phyloP scores from a whole-genome alignment of 2,329 filamentous ascomycete species.

The Hymenoscyphus fraxineus region DNA sequence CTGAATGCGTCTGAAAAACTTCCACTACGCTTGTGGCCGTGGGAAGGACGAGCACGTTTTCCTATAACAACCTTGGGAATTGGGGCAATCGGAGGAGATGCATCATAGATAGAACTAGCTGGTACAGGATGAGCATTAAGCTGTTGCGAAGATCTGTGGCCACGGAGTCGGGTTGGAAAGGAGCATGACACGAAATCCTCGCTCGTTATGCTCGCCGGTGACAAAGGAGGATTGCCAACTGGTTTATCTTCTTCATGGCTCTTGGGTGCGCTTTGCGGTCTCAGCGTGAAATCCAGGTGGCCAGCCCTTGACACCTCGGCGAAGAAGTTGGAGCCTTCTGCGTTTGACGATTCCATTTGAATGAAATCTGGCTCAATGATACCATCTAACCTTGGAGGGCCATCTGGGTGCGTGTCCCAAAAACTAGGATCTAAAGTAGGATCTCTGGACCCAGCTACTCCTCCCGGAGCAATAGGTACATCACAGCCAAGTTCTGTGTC shows the following conservation, averaged over 20 bases:
- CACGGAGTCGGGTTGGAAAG: conserved; percentile 51
- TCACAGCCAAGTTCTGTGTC: conserved; percentile 58
- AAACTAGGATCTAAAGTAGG: conserved; percentile 51
- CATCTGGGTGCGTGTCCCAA: conserved; percentile 44
- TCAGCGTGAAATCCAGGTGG: conserved; percentile 46
- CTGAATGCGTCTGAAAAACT: conserved; percentile 83
- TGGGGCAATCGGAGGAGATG: conserved; percentile 49
- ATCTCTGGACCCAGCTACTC: conserved; percentile 60
- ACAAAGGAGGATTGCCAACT: conserved; percentile 38
- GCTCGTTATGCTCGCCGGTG: conserved; percentile 56
- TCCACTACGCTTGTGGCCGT: conserved; percentile 75
- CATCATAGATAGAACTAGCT: conserved; percentile 46
- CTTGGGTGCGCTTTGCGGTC: conserved; percentile 26
- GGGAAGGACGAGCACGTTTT: conserved; percentile 55
- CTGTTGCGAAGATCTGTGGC: conserved; percentile 41
- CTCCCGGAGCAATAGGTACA: conserved; percentile 70
- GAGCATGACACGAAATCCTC: conserved; percentile 62
- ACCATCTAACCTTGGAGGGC: conserved; percentile 44
- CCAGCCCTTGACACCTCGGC: conserved; percentile 46
- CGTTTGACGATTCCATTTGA: conserved; percentile 24
- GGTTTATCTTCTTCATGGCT: conserved; percentile 7
- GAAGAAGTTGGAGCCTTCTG: conserved; percentile 41
- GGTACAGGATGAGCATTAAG: conserved; percentile 55
- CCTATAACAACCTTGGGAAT: conserved; percentile 56
- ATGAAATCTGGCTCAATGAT: conserved; percentile 36